A percentile compares a stretch with the other conserved stretches of the same genome.
phyloP scores from a whole-genome alignment of 192 early-diverging fungal species.

The Umbelopsis vinacea region DNA sequence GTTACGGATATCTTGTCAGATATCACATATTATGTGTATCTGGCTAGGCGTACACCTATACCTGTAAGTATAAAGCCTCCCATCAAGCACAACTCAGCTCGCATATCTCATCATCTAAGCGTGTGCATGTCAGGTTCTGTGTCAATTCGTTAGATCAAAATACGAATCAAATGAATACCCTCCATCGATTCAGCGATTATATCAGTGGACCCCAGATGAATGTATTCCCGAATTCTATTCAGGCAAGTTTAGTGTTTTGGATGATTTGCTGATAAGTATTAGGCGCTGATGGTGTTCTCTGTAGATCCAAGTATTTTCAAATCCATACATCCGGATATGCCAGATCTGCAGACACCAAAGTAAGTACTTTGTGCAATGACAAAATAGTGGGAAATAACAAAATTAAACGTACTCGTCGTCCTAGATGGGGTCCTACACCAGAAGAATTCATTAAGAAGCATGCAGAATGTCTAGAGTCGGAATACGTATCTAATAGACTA shows the following conservation, averaged over 20 bases:
- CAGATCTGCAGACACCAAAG: conserved; percentile 51
- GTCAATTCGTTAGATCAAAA: conserved; percentile 69
- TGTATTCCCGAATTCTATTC: conserved; percentile 78
- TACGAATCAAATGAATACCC: conserved; percentile 75
- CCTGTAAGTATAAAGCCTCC: conserved; percentile 36
- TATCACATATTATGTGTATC: conserved; percentile 72
- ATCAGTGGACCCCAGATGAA: conserved; percentile 75
- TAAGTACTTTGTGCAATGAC: conserved; percentile 17
- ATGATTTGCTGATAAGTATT: background rate
- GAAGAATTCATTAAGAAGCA: conserved; percentile 87
- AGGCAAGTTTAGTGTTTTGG: background rate
- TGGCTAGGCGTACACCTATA: conserved; percentile 65
- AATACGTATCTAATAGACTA: conserved; percentile 76
- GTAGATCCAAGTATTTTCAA: conserved; percentile 62
- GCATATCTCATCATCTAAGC: too few species aligned
- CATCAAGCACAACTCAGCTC: too few species aligned
- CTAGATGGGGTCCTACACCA: conserved; percentile 71
- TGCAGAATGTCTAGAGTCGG: conserved; percentile 72
- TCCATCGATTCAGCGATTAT: conserved; percentile 61
- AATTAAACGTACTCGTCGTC: background rate
- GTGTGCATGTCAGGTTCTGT: conserved; percentile 45
- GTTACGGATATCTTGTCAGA: conserved; percentile 72
- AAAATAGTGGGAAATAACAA: background rate
- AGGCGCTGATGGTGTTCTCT: too few species aligned
- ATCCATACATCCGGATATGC: conserved; percentile 69